Conservation (phyloP, 805 yeast species). For the Candida endomychidarum region DNA sequence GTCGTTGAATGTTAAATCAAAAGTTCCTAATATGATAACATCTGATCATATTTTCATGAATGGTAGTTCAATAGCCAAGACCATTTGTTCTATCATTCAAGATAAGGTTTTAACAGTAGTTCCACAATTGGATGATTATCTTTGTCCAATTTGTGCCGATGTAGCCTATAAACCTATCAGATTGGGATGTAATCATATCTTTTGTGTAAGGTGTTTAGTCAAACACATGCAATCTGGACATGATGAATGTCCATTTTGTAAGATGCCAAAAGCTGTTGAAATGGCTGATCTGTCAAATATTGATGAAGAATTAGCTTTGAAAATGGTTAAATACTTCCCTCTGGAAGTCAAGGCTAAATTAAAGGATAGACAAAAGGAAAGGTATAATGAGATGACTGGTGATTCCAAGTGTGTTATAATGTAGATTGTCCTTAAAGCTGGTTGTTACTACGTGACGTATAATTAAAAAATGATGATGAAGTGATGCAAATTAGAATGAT, state of each 20-base stretch:
- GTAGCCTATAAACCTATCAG: conserved; percentile 73
- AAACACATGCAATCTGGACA: conserved; percentile 59
- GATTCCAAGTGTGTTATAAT: conserved; percentile 16
- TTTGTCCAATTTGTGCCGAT: conserved; percentile 70
- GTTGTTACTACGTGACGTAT: not conserved
- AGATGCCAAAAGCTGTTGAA: conserved; percentile 50
- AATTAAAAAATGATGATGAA: too few species aligned
- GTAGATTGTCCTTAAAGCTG: too few species aligned
- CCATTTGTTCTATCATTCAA: conserved; percentile 56
- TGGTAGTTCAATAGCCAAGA: conserved; percentile 51
- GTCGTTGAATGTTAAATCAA: conserved; percentile 45
- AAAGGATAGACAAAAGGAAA: conserved; percentile 47
- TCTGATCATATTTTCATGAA: conserved; percentile 43
- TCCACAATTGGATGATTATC: conserved; percentile 75
- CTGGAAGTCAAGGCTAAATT: conserved; percentile 63
- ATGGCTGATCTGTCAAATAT: conserved; percentile 60
- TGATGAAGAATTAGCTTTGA: conserved; percentile 51
- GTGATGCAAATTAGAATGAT: too few species aligned
- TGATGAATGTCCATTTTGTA: conserved; percentile 68
- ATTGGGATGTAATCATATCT: conserved; percentile 62
- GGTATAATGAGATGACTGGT: conserved; percentile 26
- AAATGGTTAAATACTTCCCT: conserved; percentile 64
- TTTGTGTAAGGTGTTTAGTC: conserved; percentile 71
- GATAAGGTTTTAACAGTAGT: conserved; percentile 52
- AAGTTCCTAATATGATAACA: conserved; percentile 46